phyloP scores from a whole-genome alignment of 495 filamentous ascomycete genomes.

The Penicillium goetzii region DNA sequence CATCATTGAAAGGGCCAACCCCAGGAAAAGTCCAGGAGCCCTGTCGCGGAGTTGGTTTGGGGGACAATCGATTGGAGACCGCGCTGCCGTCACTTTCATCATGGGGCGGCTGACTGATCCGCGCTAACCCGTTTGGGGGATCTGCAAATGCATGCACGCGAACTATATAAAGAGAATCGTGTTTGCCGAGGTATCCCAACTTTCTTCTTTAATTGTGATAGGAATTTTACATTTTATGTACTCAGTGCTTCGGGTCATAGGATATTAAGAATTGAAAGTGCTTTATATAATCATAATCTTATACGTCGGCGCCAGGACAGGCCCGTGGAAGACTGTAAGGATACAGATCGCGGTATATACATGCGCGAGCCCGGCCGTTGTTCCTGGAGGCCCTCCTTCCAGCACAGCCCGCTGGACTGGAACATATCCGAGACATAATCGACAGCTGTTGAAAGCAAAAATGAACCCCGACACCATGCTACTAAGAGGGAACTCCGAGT shows the following conservation, averaged over 20 bases:
- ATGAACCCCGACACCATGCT: conserved; percentile 11
- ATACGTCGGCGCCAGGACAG: neutral
- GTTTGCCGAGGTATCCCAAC: neutral
- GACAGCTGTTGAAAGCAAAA: neutral
- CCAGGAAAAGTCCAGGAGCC: conserved; percentile 4
- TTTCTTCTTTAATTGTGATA: neutral
- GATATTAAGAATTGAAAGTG: neutral
- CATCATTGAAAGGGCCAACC: conserved; percentile 23
- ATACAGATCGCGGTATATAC: conserved; percentile 33
- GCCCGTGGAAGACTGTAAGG: conserved; percentile 13
- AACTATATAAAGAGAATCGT: neutral
- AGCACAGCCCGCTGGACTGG: conserved; percentile 30
- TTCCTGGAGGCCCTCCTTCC: conserved; percentile 12
- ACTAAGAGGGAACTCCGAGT: conserved; percentile 36
- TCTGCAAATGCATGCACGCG: neutral
- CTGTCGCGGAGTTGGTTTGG: conserved; percentile 5
- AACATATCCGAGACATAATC: conserved; percentile 9
- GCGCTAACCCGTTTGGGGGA: conserved; percentile 7
- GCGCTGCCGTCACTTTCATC: conserved; percentile 7
- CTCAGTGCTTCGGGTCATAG: neutral
- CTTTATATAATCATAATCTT: conserved; percentile 8
- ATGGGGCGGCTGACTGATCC: conserved; percentile 14
- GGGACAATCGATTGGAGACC: neutral
- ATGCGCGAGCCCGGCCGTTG: conserved; percentile 22
- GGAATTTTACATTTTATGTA: neutral